phyloP scores from a whole-genome alignment of 176 grass and related monocot species.

The Phoenix roebelenii region DNA sequence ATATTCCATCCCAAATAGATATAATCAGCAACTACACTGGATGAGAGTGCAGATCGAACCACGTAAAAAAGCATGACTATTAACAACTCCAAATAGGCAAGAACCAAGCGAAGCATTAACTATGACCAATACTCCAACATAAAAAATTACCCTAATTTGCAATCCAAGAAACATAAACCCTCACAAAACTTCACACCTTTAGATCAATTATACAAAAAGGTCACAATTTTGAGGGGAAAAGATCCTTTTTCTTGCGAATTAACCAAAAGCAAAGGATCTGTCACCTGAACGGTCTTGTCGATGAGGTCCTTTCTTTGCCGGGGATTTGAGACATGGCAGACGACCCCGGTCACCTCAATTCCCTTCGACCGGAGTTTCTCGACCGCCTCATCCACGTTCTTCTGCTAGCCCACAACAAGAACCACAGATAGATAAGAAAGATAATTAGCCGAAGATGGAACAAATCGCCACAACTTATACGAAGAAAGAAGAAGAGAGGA shows the following conservation, averaged over 20 bases:
- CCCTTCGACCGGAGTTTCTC: slow-evolving; percentile 56
- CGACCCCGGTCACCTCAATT: slow-evolving; percentile 46
- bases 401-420: slow-evolving; percentile 31
- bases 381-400: slow-evolving; percentile 81
- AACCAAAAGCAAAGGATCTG: neutral
- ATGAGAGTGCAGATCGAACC: too few relatives aligned
- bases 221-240: too few relatives aligned
- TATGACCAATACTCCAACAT: too few relatives aligned
- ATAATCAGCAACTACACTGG: too few relatives aligned
- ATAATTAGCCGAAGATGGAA: neutral
- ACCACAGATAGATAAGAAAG: neutral
- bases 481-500: neutral
- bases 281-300: slow-evolving; percentile 63
- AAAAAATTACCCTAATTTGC: too few relatives aligned
- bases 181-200: too few relatives aligned
- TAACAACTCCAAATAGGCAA: too few relatives aligned
- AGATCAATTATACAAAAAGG: too few relatives aligned
- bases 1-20: too few relatives aligned
- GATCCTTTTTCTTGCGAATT: neutral
- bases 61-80: too few relatives aligned
- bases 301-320: slow-evolving; percentile 72
- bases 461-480: neutral
- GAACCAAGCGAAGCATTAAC: too few relatives aligned
- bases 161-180: neutral
- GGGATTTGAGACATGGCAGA: slow-evolving; percentile 80